Evolutionary conservation across 345 rosid species (phyloP).

Genomic region (Melaleuca alternifolia): DNA sequence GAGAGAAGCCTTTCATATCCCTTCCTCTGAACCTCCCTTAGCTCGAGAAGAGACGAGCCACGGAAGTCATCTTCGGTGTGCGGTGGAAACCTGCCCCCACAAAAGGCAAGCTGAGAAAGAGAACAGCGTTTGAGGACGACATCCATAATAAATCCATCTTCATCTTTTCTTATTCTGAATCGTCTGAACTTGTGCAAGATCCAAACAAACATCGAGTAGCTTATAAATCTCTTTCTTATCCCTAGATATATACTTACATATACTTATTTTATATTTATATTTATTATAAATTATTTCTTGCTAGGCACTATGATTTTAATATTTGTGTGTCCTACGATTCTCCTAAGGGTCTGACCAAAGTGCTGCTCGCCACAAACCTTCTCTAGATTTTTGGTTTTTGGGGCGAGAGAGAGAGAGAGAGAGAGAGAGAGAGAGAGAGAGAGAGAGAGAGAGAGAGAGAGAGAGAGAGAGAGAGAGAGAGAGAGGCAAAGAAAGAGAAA

Average conservation of each 20-base stretch:
- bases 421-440: not conserved
- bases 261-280: too few species aligned
- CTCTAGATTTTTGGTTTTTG: not conserved
- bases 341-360: not conserved
- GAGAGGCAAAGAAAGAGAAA: not conserved
- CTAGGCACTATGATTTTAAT: not conserved
- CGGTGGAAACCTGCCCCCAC: not conserved
- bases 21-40: not conserved
- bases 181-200: not conserved
- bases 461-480: not conserved
- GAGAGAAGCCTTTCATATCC: not conserved
- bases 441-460: not conserved
- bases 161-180: not conserved
- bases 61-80: not conserved
- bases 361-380: not conserved
- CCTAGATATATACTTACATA: not conserved
- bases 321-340: not conserved
- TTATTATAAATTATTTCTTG: not conserved
- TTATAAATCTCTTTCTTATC: not conserved
- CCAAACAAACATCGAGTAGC: not conserved
- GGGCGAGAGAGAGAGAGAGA: not conserved
- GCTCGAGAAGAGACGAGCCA: not conserved
- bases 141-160: not conserved
- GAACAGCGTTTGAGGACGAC: not conserved
- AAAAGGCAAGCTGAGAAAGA: not conserved